These are phyloP conservation scores for Solanum chacoense DNA, from an alignment of 305 asterid species.

Conservation along the genomic window DNA sequence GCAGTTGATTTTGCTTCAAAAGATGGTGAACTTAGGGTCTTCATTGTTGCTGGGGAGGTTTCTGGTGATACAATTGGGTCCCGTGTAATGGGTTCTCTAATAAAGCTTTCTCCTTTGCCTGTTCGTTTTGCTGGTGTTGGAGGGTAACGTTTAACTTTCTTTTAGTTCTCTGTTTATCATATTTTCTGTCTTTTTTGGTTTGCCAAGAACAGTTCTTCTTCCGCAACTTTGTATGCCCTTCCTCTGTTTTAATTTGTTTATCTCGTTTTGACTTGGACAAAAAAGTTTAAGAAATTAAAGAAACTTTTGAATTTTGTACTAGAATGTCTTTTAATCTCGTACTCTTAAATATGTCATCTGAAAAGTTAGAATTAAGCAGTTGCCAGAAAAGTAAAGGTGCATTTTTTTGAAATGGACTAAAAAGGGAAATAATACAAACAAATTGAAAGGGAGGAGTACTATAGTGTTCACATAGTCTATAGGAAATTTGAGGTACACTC, in stretches of 20 bases:
- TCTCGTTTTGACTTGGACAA: background rate
- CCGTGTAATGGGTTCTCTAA: slow-evolving; percentile 65
- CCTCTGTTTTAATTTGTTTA: no score
- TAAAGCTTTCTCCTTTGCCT: slow-evolving; percentile 52
- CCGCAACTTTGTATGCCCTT: background rate
- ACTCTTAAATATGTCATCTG: no score
- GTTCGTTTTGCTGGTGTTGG: slow-evolving; percentile 80
- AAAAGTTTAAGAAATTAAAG: no score
- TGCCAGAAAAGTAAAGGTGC: background rate
- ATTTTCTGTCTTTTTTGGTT: background rate
- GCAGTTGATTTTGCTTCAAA: slow-evolving; percentile 44
- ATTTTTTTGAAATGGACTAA: background rate
- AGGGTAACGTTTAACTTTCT: slow-evolving; percentile 36
- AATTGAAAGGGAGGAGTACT: background rate
- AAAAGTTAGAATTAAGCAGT: no score
- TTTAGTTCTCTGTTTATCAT: background rate
- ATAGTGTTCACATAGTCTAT: no score
- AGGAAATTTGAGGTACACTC: background rate
- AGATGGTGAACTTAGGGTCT: slow-evolving; percentile 83
- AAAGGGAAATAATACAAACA: background rate
- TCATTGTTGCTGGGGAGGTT: slow-evolving; percentile 94
- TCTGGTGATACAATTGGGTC: slow-evolving; percentile 81
- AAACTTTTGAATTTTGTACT: background rate
- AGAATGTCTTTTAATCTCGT: no score
- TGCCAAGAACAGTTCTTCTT: background rate